Base-by-base conservation (phyloP, 75 land plant species). In the Ceratopteris richardii region DNA sequence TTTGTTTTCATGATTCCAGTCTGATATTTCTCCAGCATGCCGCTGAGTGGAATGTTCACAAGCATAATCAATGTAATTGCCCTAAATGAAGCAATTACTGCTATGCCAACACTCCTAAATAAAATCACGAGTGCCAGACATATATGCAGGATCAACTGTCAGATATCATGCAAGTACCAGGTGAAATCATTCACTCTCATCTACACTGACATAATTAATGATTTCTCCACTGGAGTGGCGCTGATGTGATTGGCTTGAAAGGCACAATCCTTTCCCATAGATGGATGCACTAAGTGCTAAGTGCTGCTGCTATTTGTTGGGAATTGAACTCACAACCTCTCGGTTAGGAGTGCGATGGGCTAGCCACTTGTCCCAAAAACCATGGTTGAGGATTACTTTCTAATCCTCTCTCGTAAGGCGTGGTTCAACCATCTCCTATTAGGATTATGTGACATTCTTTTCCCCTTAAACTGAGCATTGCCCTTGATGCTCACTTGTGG, bases 1-100 rank as follows among this genome's bases (percentile, higher is more conserved):
- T 83, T 86, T 0, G 90, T 64, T 37, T 77, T 73, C 90, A 86
- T 86, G 29, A 85, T 73, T 58, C 65, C 73, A 1, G 61, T 47
- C 25, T 85, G 86, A 48, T 69, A 63, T 13, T 55, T 79, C 33
- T 82, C 72, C 53, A 83, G 83, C 39, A 46, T 54, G 5, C 52
- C 70, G 22, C 74, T 77, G 2, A 86, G 60, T 53, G 90, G 90
- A 14, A 57, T 76, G 52, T 86, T 86, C 39, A 64, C 46, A 29
- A 78, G 68, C 82, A 86, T 81, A 16, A 74, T 70, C 1, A 78
- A 13, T 1, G 73, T 28, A 4, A 82, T 86, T 18, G 73, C 56
- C 21, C 61, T 14, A 1, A 86, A 37, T 9, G 87, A 73, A 20
- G 86, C 62, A 28, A 76, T 0, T 2, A 80, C 77, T 22, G 72